Conservation (phyloP, 2,329 filamentous ascomycete genomes). For the Zymoseptoria crescenta region DNA sequence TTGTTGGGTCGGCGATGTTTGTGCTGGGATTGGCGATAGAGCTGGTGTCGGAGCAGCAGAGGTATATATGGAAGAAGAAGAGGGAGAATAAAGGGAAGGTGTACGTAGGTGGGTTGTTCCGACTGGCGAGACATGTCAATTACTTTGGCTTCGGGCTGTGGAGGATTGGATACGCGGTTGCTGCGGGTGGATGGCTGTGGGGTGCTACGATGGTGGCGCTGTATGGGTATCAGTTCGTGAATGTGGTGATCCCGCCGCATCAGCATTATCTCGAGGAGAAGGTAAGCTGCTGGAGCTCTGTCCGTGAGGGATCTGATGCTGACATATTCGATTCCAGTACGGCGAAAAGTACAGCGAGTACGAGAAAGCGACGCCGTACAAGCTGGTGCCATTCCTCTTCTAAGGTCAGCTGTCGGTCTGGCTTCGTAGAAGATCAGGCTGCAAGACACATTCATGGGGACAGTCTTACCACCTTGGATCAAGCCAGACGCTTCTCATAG, state of each 20-base stretch:
- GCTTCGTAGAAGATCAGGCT: no score
- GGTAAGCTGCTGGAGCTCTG: constrained; percentile 22
- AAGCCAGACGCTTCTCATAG: not conserved
- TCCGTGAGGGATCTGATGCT: not conserved
- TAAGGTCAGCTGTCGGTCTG: constrained; percentile 1
- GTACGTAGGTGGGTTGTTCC: constrained; percentile 44
- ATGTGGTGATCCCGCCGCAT: constrained; percentile 39
- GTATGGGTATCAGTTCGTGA: constrained; percentile 41
- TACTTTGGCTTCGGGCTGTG: constrained; percentile 48
- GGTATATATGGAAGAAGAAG: constrained; percentile 45
- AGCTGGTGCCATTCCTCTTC: constrained; percentile 31
- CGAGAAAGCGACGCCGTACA: constrained; percentile 33
- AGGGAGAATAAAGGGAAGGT: constrained; percentile 46
- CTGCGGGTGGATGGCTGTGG: constrained; percentile 41
- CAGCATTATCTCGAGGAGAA: constrained; percentile 42
- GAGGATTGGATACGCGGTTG: constrained; percentile 43
- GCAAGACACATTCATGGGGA: no score
- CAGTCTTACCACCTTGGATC: not conserved
- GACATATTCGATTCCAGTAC: constrained; percentile 24
- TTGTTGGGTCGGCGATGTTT: constrained; percentile 46
- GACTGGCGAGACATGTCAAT: constrained; percentile 46
- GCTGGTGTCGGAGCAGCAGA: constrained; percentile 50
- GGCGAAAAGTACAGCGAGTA: constrained; percentile 33
- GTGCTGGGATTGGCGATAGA: constrained; percentile 47
- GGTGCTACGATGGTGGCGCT: constrained; percentile 35